Conservation (phyloP, 2,329 filamentous ascomycete genomes). For the Cordyceps cateniannulata region DNA sequence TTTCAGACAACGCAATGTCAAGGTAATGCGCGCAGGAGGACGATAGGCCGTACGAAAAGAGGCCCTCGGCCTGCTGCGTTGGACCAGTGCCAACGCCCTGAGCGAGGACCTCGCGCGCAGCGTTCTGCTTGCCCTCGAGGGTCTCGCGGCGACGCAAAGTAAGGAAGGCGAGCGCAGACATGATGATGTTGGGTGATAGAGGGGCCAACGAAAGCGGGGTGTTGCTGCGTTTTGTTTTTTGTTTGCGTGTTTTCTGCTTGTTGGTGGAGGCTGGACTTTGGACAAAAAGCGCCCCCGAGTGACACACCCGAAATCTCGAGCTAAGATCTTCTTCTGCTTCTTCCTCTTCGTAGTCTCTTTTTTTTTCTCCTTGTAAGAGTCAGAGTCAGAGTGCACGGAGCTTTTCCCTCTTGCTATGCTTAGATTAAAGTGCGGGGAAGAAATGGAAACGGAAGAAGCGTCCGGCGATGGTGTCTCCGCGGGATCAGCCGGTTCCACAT, state of each 20-base stretch:
- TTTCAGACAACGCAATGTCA: constrained; percentile 6
- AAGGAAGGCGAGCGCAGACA: neutral
- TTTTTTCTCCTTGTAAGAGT: neutral
- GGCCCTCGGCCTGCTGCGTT: neutral
- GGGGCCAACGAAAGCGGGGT: neutral
- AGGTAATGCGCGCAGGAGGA: constrained; percentile 2
- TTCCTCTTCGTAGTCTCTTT: neutral
- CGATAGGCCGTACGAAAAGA: neutral
- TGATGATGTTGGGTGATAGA: neutral
- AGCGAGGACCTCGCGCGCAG: constrained; percentile 2
- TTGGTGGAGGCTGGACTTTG: too few relatives aligned
- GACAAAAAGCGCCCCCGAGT: too few relatives aligned
- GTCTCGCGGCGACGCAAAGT: neutral
- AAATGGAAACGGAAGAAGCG: neutral
- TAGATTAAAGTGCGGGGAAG: constrained; percentile 5
- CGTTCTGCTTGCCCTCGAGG: constrained; percentile 4
- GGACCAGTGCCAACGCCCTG: neutral
- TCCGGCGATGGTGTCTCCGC: neutral
- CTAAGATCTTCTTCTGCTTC: neutral
- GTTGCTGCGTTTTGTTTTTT: neutral
- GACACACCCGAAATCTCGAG: too few relatives aligned
- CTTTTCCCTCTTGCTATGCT: neutral
- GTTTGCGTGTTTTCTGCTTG: neutral
- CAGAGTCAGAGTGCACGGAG: neutral
- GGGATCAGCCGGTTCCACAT: constrained; percentile 2